Evolutionary conservation across 2,329 filamentous ascomycete species (phyloP), one percentile per base, ranked within the genome.

Genomic region (Lomentospora prolificans): DNA sequence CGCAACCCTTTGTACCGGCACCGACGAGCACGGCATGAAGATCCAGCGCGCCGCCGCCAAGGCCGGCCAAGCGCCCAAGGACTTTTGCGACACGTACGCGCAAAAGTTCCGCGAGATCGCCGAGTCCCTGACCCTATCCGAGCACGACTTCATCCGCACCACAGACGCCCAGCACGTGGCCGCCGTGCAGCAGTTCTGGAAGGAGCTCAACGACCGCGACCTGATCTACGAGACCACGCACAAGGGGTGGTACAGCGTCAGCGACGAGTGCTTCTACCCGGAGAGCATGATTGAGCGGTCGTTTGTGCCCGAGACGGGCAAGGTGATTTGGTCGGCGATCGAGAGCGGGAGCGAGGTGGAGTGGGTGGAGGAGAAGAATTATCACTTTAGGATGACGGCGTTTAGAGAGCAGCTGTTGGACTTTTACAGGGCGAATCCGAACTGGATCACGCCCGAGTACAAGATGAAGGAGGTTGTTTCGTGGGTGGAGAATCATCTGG

Each of bases 21-120:
- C 91, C 33, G 94, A 99, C 68, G 94, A 99, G 70, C 92, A 99
- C 74, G 94, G 94, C 46, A 87, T 96, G 81, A 99, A 99, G 78
- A 87, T 97, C 22, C 94, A 99, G 69, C 86, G 85, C 68, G 92
- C 92, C 0, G 89, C 94, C 1, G 75, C 78, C 5, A 81, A 83
- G 61, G 83, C 87, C 12, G 82, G 82, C 3, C 78, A 87, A 54
- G 78, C 85, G 0, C 86, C 90, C 0, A 88, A 92, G 67, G 76
- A 85, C n/a, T 91, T 97, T 62, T 97, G 92, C 71, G 90, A 97
- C 70, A 77, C 80, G 64, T 92, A 90, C 58, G 86, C 90, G 24
- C 79, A 85, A 59, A 86, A 86, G 33, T 97, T 97, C 70, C 80
- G 82, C 69, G 80, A 82, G 48, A 77, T 99, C 27, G 90, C 90